Conservation (phyloP, 768 basidiomycete genomes). For the Galerina marginata region DNA sequence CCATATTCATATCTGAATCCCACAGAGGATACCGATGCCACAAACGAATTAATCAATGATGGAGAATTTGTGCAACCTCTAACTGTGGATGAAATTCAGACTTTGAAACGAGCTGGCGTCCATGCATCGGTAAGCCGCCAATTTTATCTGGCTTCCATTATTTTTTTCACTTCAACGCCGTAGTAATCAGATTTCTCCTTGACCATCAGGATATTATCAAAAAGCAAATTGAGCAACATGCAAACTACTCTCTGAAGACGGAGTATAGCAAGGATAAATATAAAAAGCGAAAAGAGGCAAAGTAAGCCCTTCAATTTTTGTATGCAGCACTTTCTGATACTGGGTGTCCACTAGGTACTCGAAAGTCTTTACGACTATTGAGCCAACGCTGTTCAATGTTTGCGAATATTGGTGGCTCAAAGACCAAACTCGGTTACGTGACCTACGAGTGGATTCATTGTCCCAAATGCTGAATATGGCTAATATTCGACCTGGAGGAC, state of each 20-base stretch:
- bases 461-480: conserved; percentile 87
- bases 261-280: conserved; percentile 99
- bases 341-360: conserved; percentile 63
- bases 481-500: conserved; percentile 85
- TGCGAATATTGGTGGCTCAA: conserved; percentile 89
- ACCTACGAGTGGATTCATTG: conserved; percentile 86
- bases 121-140: conserved; percentile 67
- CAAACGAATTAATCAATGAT: conserved; percentile 95
- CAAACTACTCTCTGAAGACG: conserved; percentile 91
- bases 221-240: conserved; percentile 91
- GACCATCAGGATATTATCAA: conserved; percentile 88
- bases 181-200: conserved; percentile 21
- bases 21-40: conserved; percentile 94
- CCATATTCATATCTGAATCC: conserved; percentile 7
- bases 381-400: conserved; percentile 87
- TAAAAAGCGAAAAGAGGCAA: conserved; percentile 94
- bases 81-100: conserved; percentile 82
- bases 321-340: not conserved
- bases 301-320: conserved; percentile 55
- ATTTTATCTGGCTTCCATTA: conserved; percentile 12
- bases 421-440: conserved; percentile 79
- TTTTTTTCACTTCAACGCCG: conserved; percentile 17
- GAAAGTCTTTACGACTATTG: conserved; percentile 85
- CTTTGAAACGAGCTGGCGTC: conserved; percentile 80
- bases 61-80: conserved; percentile 84